Evolutionary conservation across 257 asterid species (phyloP).

Genomic region (Solanum tarapatanum): DNA sequence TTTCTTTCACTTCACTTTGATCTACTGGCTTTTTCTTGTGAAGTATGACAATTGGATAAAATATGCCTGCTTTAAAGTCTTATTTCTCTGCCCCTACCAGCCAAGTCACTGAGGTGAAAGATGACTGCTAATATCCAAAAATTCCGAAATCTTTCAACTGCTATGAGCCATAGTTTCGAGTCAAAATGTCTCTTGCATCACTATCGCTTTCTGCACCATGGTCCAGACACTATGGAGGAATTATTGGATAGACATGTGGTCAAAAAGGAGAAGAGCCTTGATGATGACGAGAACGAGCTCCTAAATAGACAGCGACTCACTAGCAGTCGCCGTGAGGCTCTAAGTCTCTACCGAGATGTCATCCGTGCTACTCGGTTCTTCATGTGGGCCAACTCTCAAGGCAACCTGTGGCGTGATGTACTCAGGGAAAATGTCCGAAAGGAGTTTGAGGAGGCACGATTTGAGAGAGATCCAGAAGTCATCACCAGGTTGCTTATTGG

Average conservation of each 20-base stretch:
- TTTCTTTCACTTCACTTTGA: not conserved
- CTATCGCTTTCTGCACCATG: conserved; percentile 44
- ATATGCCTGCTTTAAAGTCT: not conserved
- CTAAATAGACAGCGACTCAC: conserved; percentile 59
- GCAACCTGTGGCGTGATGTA: conserved; percentile 80
- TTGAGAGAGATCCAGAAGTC: conserved; percentile 76
- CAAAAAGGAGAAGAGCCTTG: conserved; percentile 33
- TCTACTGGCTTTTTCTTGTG: not conserved
- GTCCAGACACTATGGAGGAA: conserved; percentile 90
- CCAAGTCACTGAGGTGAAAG: not conserved
- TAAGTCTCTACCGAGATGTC: conserved; percentile 79
- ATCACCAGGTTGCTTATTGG: conserved; percentile 74
- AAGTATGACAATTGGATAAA: not conserved
- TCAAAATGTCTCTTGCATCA: not conserved
- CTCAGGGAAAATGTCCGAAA: conserved; percentile 84
- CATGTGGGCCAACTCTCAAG: conserved; percentile 77
- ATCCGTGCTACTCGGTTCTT: conserved; percentile 80
- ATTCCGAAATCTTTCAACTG: conserved; percentile 14
- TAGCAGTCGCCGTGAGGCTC: conserved; percentile 77
- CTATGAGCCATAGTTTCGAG: conserved; percentile 11
- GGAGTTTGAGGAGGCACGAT: conserved; percentile 79
- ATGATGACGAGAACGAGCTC: conserved; percentile 53
- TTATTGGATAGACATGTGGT: conserved; percentile 71
- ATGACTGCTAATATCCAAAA: conserved; percentile 26
- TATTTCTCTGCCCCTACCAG: not conserved